Base-by-base conservation (phyloP, 768 basidiomycete species). In the Ephemerocybe angulata region DNA sequence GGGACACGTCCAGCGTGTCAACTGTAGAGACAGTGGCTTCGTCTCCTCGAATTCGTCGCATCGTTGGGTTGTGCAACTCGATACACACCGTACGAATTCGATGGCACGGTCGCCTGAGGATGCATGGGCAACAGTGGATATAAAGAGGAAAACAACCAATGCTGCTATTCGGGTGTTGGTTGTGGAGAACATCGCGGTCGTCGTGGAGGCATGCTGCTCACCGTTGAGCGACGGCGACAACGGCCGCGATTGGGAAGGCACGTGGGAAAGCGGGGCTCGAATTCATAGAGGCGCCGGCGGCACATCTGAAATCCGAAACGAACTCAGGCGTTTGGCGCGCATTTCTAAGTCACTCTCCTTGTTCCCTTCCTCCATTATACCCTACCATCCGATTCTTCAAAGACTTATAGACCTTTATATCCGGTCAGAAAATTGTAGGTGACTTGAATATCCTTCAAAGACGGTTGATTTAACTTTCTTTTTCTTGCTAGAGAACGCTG, bases 1-100 rank as follows among this genome's bases (percentile, higher is more conserved):
- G 10, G 67, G 64, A 71, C 94, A 97, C 29, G 88, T 83, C 95
- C 95, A 98, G n/a, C 82, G 74, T 25, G 89, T 87, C 55, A 90
- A 63, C 28, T 80, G 77, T 30, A 91, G 77, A 29, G 79, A 67
- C n/a, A 84, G 60, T 2, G 87, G 70, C 27, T 85, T 70, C 21
- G 61, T 22, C 42, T 61, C 50, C 6, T 58, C n/a, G 68, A 66
- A 50, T 64, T 65, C 8, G 40, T 46, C 61, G 63, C 86, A 87
- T 44, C 65, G 68, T 15, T 70, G 58, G 6, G 65, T 25, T 12
- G 62, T 55, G 66, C 87, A 87, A 19, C 62, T 60, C 24, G 68
- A 60, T 11, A 85, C 68, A 67, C 87, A 90, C 47, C 66, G 61
- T 27, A 73, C 68, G 64, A 83, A 89, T 29, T 73, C 76, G 3